Evolutionary conservation across 495 filamentous ascomycete species (phyloP).

Genomic region (Ramalina peruviana): DNA sequence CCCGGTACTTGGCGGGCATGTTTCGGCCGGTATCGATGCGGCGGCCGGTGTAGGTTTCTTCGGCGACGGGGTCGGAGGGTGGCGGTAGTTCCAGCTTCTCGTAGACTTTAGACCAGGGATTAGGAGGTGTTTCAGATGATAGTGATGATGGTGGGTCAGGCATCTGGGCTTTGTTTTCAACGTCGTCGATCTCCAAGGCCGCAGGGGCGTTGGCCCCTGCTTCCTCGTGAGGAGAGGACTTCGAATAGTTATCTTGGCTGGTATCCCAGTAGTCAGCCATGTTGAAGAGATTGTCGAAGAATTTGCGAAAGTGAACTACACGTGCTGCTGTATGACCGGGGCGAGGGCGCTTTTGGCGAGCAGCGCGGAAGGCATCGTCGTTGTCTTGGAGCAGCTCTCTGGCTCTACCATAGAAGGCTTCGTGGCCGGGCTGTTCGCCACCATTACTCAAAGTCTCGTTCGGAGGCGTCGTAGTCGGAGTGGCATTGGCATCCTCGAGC

Average conservation of each 20-base stretch:
- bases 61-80: background rate
- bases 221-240: background rate
- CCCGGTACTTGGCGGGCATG: slow-evolving; percentile 65
- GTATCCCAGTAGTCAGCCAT: slow-evolving; percentile 54
- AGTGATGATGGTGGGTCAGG: background rate
- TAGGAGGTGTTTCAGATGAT: background rate
- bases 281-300: slow-evolving; percentile 43
- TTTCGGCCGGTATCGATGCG: slow-evolving; percentile 49
- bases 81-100: background rate
- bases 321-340: slow-evolving; percentile 30
- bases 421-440: slow-evolving; percentile 29
- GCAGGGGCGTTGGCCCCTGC: slow-evolving; percentile 1
- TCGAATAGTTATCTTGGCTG: slow-evolving; percentile 38
- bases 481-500: slow-evolving; percentile 3
- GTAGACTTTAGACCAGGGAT: background rate
- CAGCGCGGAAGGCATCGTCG: slow-evolving; percentile 39
- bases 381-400: slow-evolving; percentile 42
- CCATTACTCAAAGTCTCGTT: slow-evolving; percentile 33
- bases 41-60: slow-evolving; percentile 33
- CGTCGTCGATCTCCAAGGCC: slow-evolving; percentile 26
- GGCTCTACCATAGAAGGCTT: slow-evolving; percentile 33
- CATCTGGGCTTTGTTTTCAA: background rate
- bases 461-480: slow-evolving; percentile 10
- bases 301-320: slow-evolving; percentile 42
- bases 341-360: slow-evolving; percentile 29